A percentile compares a stretch with the other conserved stretches of the same genome.
Evolutionary conservation across 176 grass and related monocot species (phyloP).

Genomic region (Dactylis glomerata): DNA sequence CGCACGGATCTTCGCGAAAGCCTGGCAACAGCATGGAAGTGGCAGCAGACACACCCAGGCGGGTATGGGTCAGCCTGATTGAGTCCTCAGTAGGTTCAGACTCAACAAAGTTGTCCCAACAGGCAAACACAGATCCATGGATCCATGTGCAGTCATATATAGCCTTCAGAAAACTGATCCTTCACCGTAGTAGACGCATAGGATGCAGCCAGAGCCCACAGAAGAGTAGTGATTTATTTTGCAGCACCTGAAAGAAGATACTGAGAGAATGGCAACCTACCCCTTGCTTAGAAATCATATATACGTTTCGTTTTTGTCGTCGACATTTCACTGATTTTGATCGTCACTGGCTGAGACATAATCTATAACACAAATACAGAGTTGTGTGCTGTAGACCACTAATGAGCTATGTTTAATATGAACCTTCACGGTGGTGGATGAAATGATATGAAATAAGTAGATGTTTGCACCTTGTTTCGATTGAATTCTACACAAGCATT

Average conservation of each 20-base stretch:
- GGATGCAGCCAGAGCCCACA: conserved; percentile 7
- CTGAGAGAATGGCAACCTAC: not conserved
- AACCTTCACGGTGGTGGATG: conserved; percentile 9
- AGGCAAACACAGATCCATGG: conserved; percentile 1
- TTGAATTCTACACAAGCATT: not conserved
- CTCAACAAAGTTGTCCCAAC: not conserved
- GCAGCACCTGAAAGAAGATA: conserved; percentile 17
- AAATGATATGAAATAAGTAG: conserved; percentile 24
- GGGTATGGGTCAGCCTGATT: conserved; percentile 60
- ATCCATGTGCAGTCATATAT: conserved; percentile 34
- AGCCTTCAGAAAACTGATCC: conserved; percentile 22
- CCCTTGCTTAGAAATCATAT: conserved; percentile 30
- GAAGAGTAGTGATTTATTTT: conserved; percentile 11
- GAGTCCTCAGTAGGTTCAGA: conserved; percentile 1
- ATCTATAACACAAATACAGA: conserved; percentile 34
- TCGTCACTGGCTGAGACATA: not conserved
- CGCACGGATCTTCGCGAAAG: conserved; percentile 81
- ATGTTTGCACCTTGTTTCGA: not conserved
- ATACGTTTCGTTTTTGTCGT: conserved; percentile 11
- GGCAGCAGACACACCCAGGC: conserved; percentile 75
- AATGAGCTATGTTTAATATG: not conserved
- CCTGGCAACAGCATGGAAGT: conserved; percentile 82
- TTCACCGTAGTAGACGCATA: conserved; percentile 19
- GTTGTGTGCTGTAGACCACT: conserved; percentile 25
- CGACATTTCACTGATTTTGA: conserved; percentile 27